Evolutionary conservation across 495 filamentous ascomycete genomes (phyloP).

Genomic region (Podospora fimiseda): DNA sequence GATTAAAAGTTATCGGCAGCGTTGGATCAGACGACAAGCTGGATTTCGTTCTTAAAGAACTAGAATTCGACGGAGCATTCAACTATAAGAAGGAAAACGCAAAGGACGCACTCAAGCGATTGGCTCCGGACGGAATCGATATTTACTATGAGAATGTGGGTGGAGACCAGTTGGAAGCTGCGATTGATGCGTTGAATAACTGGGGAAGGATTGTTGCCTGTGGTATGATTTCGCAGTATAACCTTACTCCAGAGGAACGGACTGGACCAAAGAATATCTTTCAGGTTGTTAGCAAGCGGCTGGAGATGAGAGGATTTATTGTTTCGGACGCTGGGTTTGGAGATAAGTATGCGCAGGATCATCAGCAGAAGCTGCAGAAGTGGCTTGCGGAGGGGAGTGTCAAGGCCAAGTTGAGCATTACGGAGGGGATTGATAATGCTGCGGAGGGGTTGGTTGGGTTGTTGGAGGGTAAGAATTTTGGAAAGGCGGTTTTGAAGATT

Average conservation of each 20-base stretch:
- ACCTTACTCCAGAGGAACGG: slow-evolving; percentile 46
- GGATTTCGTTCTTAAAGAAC: slow-evolving; percentile 57
- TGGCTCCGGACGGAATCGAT: slow-evolving; percentile 79
- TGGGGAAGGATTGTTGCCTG: slow-evolving; percentile 63
- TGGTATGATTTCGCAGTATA: slow-evolving; percentile 71
- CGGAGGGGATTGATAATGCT: slow-evolving; percentile 76
- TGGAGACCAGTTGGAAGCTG: slow-evolving; percentile 77
- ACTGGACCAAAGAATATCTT: slow-evolving; percentile 68
- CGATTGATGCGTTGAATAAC: slow-evolving; percentile 60
- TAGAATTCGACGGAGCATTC: slow-evolving; percentile 65
- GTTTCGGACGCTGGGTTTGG: slow-evolving; percentile 58
- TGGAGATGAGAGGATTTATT: slow-evolving; percentile 70
- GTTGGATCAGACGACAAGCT: slow-evolving; percentile 61
- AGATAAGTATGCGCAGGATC: slow-evolving; percentile 62
- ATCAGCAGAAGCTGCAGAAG: slow-evolving; percentile 72
- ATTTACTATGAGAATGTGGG: slow-evolving; percentile 98
- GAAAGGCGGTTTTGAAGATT: slow-evolving; percentile 82
- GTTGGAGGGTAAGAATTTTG: slow-evolving; percentile 82
- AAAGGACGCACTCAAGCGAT: slow-evolving; percentile 60
- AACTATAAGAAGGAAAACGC: slow-evolving; percentile 64
- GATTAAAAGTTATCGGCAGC: slow-evolving; percentile 71
- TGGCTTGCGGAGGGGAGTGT: slow-evolving; percentile 82
- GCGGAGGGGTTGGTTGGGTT: slow-evolving; percentile 80
- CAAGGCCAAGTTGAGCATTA: slow-evolving; percentile 63
- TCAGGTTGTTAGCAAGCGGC: slow-evolving; percentile 38